A percentile compares a stretch with the other conserved stretches of the same genome.
Conservation (phyloP, 768 basidiomycete genomes). For the Panellus pusillus region DNA sequence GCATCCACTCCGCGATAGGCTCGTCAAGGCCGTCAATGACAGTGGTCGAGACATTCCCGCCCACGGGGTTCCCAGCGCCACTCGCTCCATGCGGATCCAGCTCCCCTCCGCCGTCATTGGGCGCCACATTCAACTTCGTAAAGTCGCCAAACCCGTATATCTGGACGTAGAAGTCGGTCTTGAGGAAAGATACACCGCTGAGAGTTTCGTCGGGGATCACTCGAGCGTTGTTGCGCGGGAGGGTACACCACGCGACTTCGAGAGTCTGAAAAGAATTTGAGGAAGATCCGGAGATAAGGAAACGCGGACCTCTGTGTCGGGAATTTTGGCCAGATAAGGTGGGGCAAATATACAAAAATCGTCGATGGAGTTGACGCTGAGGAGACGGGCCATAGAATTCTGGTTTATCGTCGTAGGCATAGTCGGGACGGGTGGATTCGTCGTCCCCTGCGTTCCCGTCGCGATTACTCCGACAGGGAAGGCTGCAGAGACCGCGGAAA, state of each 20-base stretch:
- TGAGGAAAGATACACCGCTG: conserved; percentile 3
- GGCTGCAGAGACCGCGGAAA: not conserved
- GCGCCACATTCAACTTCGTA: conserved; percentile 39
- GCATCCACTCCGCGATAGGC: conserved; percentile 43
- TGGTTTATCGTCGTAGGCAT: conserved; percentile 7
- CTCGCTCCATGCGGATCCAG: conserved; percentile 44
- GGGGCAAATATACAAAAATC: conserved; percentile 14
- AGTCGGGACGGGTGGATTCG: conserved; percentile 6
- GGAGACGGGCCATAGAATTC: conserved; percentile 1
- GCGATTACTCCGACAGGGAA: conserved; percentile 5
- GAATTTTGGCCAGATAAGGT: not conserved
- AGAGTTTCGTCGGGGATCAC: conserved; percentile 7
- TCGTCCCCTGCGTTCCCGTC: conserved; percentile 3
- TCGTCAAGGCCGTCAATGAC: conserved; percentile 35
- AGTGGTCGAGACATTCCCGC: conserved; percentile 46
- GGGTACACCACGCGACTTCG: conserved; percentile 14
- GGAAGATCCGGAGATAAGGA: not conserved
- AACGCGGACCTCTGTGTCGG: conserved; percentile 3
- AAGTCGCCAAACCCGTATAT: conserved; percentile 43
- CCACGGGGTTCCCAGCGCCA: conserved; percentile 41
- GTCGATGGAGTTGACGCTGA: conserved; percentile 11
- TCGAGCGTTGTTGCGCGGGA: conserved; percentile 8
- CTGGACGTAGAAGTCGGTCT: conserved; percentile 39
- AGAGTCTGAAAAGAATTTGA: not conserved
- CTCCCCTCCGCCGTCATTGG: conserved; percentile 43